phyloP scores from a whole-genome alignment of 2,329 filamentous ascomycete genomes.

The Tolypocladium nubicola region DNA sequence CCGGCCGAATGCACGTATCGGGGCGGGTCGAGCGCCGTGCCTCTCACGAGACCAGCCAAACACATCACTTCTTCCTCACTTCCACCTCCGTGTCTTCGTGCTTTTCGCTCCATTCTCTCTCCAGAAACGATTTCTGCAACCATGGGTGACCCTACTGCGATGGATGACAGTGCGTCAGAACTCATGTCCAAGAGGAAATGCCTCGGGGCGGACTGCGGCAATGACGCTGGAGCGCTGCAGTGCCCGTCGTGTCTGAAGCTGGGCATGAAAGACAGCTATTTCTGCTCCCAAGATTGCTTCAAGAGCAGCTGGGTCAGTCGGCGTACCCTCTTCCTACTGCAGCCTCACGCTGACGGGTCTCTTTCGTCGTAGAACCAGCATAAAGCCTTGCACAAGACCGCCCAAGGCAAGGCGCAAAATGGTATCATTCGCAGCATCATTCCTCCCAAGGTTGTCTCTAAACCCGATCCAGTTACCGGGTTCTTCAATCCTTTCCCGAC shows the following conservation, averaged over 20 bases:
- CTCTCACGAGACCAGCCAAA: no score
- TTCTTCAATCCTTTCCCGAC: conserved; percentile 87
- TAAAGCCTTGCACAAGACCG: conserved; percentile 63
- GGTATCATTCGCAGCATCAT: conserved; percentile 64
- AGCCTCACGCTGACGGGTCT: background rate
- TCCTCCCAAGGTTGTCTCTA: conserved; percentile 65
- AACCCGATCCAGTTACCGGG: conserved; percentile 80
- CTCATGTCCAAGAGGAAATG: conserved; percentile 53
- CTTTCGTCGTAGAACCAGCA: conserved; percentile 27
- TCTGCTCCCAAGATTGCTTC: conserved; percentile 98
- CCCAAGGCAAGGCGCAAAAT: no score
- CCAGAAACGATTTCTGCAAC: no score
- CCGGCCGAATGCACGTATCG: no score
- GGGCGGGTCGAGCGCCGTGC: no score
- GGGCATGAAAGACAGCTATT: conserved; percentile 79
- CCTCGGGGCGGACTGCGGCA: conserved; percentile 68
- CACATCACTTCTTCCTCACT: no score
- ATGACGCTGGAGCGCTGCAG: conserved; percentile 76
- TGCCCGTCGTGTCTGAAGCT: conserved; percentile 93
- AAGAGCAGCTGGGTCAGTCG: conserved; percentile 88
- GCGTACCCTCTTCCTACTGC: background rate
- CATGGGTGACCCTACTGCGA: no score
- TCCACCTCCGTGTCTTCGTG: no score
- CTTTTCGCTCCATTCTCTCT: no score
- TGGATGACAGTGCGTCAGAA: no score